Percentiles rank a stretch among this genome's conserved stretches.
Evolutionary conservation across 257 asterid genomes (phyloP).

Genomic region (Fraxinus excelsior): DNA sequence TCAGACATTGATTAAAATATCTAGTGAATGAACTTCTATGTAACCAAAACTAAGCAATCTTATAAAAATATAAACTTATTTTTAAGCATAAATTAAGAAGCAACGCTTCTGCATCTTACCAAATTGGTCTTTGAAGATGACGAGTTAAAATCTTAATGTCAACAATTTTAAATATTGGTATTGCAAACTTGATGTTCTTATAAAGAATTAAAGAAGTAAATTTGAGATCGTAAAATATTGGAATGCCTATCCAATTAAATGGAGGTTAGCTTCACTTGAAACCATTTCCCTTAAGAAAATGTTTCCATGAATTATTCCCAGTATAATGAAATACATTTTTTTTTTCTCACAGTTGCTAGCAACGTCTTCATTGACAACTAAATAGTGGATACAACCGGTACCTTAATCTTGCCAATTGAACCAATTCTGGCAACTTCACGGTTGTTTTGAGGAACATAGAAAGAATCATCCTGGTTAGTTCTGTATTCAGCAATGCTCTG

Average conservation of each 20-base stretch:
- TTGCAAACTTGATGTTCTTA: background rate
- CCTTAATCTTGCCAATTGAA: conserved; percentile 69
- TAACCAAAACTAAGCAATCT: background rate
- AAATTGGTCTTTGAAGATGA: background rate
- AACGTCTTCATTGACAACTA: background rate
- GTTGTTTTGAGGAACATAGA: conserved; percentile 37
- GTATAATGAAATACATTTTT: background rate
- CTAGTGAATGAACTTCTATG: background rate
- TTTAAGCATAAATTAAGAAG: background rate
- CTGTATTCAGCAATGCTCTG: conserved; percentile 41
- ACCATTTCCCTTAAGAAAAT: background rate
- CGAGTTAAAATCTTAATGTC: background rate
- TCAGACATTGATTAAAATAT: background rate
- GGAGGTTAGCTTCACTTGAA: background rate
- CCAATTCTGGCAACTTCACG: conserved; percentile 43
- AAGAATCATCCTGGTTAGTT: conserved; percentile 41
- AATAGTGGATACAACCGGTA: conserved; percentile 22
- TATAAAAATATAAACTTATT: background rate
- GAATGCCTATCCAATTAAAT: background rate
- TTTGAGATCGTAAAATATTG: background rate
- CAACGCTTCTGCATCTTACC: background rate
- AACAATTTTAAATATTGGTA: background rate
- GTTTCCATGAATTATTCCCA: background rate
- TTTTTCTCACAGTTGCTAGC: background rate
- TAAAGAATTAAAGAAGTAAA: background rate